These are phyloP conservation scores for Dactylellina cionopaga DNA, from an alignment of 2,329 filamentous ascomycete species.

Conservation along the genomic window DNA sequence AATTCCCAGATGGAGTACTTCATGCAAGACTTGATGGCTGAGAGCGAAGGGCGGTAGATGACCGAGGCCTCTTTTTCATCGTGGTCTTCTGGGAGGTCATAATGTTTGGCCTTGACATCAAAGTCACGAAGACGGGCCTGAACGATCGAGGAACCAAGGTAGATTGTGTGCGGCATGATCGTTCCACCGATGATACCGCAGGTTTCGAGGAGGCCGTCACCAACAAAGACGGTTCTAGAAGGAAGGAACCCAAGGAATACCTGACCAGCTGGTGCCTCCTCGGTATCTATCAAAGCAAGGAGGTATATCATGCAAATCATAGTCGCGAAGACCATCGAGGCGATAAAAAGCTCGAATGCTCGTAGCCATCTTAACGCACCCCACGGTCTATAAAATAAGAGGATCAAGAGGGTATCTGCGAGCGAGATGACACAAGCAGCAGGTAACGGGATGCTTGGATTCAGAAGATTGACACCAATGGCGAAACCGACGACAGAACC, in stretches of 20 bases:
- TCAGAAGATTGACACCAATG: slow-evolving; percentile 67
- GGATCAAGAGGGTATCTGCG: slow-evolving; percentile 68
- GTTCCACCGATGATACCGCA: slow-evolving; percentile 67
- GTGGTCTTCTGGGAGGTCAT: slow-evolving; percentile 45
- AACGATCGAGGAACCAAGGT: slow-evolving; percentile 68
- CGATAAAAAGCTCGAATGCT: slow-evolving; percentile 68
- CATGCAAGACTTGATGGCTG: slow-evolving; percentile 61
- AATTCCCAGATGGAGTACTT: slow-evolving; percentile 62
- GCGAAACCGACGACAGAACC: slow-evolving; percentile 70
- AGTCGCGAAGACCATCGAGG: slow-evolving; percentile 67
- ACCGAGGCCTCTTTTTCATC: slow-evolving; percentile 45
- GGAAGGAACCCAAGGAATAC: slow-evolving; percentile 69
- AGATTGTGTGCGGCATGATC: slow-evolving; percentile 71
- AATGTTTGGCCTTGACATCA: slow-evolving; percentile 59
- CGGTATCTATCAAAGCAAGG: slow-evolving; percentile 65
- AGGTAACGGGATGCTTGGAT: slow-evolving; percentile 66
- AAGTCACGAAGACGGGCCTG: slow-evolving; percentile 66
- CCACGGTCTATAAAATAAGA: slow-evolving; percentile 68
- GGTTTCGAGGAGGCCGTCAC: slow-evolving; percentile 67
- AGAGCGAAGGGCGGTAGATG: slow-evolving; percentile 61
- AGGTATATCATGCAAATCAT: slow-evolving; percentile 70
- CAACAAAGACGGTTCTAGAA: slow-evolving; percentile 65
- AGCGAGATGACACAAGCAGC: slow-evolving; percentile 69
- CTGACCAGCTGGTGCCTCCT: slow-evolving; percentile 60
- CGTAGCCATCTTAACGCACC: slow-evolving; percentile 66